Evolutionary conservation across 2,329 filamentous ascomycete genomes (phyloP).

Genomic region (Chaetomium sp.): DNA sequence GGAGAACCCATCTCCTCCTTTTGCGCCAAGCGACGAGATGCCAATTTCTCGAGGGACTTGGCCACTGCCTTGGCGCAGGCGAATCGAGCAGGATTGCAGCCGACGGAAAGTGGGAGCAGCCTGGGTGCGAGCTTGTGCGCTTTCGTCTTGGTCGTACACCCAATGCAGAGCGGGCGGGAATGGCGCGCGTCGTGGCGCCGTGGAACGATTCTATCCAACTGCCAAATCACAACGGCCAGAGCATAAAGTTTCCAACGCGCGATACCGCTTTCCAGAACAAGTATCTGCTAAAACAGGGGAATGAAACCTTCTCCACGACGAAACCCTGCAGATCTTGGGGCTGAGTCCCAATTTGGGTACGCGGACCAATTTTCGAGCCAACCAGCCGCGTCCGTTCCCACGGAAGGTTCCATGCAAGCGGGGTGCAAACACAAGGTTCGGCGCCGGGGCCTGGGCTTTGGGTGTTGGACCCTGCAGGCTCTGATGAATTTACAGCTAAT

Average conservation of each 20-base stretch:
- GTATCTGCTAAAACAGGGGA: not conserved
- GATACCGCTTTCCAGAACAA: not conserved
- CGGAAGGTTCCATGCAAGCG: not conserved
- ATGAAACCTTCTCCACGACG: not conserved
- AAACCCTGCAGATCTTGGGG: not conserved
- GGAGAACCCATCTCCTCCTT: not conserved
- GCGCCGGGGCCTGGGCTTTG: not conserved
- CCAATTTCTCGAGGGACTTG: conserved; percentile 1
- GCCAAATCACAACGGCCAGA: not conserved
- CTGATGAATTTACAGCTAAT: not conserved
- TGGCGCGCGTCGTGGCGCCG: not conserved
- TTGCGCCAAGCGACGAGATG: conserved; percentile 5
- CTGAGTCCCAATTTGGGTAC: not conserved
- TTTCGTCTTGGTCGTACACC: not conserved
- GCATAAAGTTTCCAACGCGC: not conserved
- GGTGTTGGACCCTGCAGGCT: not conserved
- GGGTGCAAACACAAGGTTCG: not conserved
- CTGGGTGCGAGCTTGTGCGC: not conserved
- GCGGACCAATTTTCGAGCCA: not conserved
- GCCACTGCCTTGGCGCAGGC: not conserved
- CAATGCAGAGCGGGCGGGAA: not conserved
- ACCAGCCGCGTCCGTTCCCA: not conserved
- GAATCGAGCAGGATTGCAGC: not conserved
- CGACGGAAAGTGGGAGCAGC: not conserved
- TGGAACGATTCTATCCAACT: not conserved